Evolutionary conservation across 1,284 basidiomycete species (phyloP).

Genomic region (Apiotrichum gamsii): DNA sequence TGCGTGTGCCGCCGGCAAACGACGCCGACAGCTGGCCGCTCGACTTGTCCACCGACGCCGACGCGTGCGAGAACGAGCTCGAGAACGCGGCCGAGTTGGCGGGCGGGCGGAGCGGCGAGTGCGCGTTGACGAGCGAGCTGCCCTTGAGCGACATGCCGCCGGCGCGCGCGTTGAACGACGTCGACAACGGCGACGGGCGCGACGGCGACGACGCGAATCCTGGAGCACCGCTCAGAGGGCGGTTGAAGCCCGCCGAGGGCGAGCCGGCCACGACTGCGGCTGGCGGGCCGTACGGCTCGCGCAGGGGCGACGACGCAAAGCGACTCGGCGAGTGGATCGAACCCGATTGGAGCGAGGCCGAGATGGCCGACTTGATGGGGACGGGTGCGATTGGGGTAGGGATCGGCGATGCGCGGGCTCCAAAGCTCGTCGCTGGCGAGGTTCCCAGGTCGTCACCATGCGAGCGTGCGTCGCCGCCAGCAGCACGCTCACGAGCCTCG

Average conservation of each 20-base stretch:
- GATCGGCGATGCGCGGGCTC: slow-evolving; percentile 1
- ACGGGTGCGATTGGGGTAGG: slow-evolving; percentile 28
- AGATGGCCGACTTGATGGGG: slow-evolving; percentile 40
- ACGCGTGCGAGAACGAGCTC: slow-evolving; percentile 37
- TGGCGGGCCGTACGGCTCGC: slow-evolving; percentile 43
- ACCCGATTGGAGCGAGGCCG: slow-evolving; percentile 32
- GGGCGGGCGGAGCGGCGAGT: slow-evolving; percentile 37
- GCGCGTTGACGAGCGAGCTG: slow-evolving; percentile 20
- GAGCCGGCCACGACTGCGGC: slow-evolving; percentile 32
- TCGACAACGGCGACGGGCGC: slow-evolving; percentile 38
- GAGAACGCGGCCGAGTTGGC: slow-evolving; percentile 26
- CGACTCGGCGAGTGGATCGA: slow-evolving; percentile 14
- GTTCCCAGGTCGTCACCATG: slow-evolving; percentile 11
- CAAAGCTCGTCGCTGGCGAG: slow-evolving; percentile 4
- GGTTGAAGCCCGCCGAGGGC: slow-evolving; percentile 38
- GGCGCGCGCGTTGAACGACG: slow-evolving; percentile 32
- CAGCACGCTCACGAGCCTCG: slow-evolving; percentile 47
- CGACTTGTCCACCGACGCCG: slow-evolving; percentile 15
- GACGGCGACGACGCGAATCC: slow-evolving; percentile 38
- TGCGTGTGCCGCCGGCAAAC: slow-evolving; percentile 34
- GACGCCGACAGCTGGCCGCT: slow-evolving; percentile 35
- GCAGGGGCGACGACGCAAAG: slow-evolving; percentile 35
- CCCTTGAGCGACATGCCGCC: slow-evolving; percentile 35
- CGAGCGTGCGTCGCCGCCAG: slow-evolving; percentile 6
- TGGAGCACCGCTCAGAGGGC: slow-evolving; percentile 18